These are phyloP conservation scores for Coelastrella sp. DNA, from an alignment of 139 green algal species.

Conservation along the genomic window DNA sequence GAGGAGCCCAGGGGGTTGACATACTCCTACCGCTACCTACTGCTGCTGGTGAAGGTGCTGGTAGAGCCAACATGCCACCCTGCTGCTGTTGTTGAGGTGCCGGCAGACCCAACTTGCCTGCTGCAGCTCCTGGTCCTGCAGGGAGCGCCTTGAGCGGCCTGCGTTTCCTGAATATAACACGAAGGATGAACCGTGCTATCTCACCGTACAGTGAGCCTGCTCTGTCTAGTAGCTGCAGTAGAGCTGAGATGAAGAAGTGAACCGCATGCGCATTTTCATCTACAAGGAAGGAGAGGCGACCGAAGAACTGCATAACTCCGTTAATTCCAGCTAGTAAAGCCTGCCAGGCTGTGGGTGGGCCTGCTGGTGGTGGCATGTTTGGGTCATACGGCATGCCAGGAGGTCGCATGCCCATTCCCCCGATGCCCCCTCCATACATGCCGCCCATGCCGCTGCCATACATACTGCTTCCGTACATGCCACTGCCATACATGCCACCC, in stretches of 20 bases:
- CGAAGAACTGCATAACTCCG: conserved; percentile 94
- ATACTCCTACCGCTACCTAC: neutral
- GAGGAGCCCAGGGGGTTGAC: neutral
- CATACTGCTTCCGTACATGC: conserved; percentile 58
- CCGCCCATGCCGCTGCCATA: conserved; percentile 63
- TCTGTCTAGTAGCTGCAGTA: conserved; percentile 96
- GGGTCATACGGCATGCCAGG: conserved; percentile 50
- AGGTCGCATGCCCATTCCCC: conserved; percentile 33
- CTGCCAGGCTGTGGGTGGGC: conserved; percentile 80
- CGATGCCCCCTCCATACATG: conserved; percentile 49
- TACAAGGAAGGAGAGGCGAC: conserved; percentile 95
- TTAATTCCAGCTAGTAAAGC: conserved; percentile 77
- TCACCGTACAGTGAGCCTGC: conserved; percentile 95
- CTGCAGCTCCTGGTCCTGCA: conserved; percentile 8
- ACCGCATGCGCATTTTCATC: conserved; percentile 98
- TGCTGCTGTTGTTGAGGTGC: neutral
- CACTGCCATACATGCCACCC: conserved; percentile 55
- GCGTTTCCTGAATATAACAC: conserved; percentile 73
- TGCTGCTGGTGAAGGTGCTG: conserved; percentile 15
- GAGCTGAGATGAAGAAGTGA: conserved; percentile 97
- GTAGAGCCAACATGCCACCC: neutral
- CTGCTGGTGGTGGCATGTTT: conserved; percentile 56
- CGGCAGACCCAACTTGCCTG: neutral
- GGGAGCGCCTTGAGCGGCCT: neutral
- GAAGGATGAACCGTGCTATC: conserved; percentile 93